Base-by-base conservation (phyloP, 495 filamentous ascomycete genomes). In the Xylaria venustula region DNA sequence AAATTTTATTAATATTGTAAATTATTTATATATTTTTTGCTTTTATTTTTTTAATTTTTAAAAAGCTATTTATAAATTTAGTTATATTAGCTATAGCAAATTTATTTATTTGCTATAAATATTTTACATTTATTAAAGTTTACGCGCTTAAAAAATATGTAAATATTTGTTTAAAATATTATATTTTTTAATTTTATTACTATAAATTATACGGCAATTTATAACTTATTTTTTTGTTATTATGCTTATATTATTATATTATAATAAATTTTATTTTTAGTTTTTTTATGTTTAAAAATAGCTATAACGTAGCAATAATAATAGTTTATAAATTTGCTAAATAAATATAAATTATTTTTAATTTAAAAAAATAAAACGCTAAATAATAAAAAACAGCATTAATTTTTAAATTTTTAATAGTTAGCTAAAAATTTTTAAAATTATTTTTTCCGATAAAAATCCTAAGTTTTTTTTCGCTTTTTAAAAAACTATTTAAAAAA, bases 201-300 rank as follows among this genome's bases (percentile, higher is more conserved):
- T 58, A 30, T 58, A 58, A 48, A 48, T 30, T 58, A 47, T 48
- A 58, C 48, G 22, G 15, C n/a, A 17, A 32, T 36, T 58, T 46
- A 58, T 47, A 48, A 19, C 14, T 47, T 47, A 47, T 48, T 28
- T 47, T 58, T 6, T 57, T 23, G 7, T 57, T 45, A 11, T 46
- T 45, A 57, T 45, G 28, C 46, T 32, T 57, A 57, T 57, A 57
- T 57, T 57, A 57, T 25, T 46, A 46, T 3, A 45, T 57, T 57
- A 22, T 54, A 26, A 22, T 28, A 8, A 54, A 32, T 17, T 54
- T 28, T 36, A 28, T 54, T 19, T 54, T 32, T 9, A 14, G 5
- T 14, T 30, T 28, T 6, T 12, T 32, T 9, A 3, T 32, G 2
- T 54, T 54, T 9, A 28, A 54, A 28, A 30, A 30, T 7, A 12